phyloP scores from a whole-genome alignment of 2,329 filamentous ascomycete species.

The Sphaerulina musiva region DNA sequence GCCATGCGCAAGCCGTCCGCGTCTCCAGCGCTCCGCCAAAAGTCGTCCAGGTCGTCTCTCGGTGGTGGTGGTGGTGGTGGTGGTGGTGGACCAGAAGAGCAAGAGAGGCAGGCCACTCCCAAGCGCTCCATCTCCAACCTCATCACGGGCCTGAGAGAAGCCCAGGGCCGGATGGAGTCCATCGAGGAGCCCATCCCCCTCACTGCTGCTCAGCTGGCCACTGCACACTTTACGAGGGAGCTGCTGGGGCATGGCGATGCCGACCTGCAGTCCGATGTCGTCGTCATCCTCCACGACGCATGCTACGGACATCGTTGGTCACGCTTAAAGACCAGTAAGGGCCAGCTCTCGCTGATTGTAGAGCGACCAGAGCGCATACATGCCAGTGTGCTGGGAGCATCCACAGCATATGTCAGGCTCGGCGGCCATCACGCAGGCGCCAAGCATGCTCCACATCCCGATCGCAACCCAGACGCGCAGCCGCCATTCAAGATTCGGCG shows the following conservation, averaged over 20 bases:
- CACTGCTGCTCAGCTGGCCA: slow-evolving; percentile 29
- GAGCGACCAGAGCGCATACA: slow-evolving; percentile 88
- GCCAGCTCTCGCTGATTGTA: slow-evolving; percentile 70
- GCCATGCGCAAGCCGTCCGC: slow-evolving; percentile 16
- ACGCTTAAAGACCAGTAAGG: slow-evolving; percentile 68
- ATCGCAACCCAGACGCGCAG: slow-evolving; percentile 50
- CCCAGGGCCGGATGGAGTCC: slow-evolving; percentile 30
- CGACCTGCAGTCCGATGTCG: slow-evolving; percentile 49
- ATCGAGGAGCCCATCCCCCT: slow-evolving; percentile 30
- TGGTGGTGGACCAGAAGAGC: slow-evolving; percentile 16
- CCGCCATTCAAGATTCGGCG: slow-evolving; percentile 75
- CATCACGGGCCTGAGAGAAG: slow-evolving; percentile 30
- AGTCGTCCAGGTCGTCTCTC: slow-evolving; percentile 27
- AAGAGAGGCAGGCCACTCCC: slow-evolving; percentile 26
- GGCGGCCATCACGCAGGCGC: slow-evolving; percentile 72
- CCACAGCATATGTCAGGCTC: slow-evolving; percentile 82
- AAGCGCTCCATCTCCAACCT: slow-evolving; percentile 33
- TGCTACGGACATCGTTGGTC: slow-evolving; percentile 94
- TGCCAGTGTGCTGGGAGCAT: slow-evolving; percentile 73
- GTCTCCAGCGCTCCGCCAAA: slow-evolving; percentile 20
- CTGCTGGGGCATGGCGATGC: slow-evolving; percentile 55
- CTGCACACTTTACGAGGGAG: slow-evolving; percentile 62
- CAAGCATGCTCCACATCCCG: slow-evolving; percentile 59
- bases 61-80: not conserved
- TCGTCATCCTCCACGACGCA: slow-evolving; percentile 84